Evolutionary conservation across 2,329 filamentous ascomycete species (phyloP), one percentile per base, ranked within the genome.

Genomic region (Pseudopyricularia javanii): DNA sequence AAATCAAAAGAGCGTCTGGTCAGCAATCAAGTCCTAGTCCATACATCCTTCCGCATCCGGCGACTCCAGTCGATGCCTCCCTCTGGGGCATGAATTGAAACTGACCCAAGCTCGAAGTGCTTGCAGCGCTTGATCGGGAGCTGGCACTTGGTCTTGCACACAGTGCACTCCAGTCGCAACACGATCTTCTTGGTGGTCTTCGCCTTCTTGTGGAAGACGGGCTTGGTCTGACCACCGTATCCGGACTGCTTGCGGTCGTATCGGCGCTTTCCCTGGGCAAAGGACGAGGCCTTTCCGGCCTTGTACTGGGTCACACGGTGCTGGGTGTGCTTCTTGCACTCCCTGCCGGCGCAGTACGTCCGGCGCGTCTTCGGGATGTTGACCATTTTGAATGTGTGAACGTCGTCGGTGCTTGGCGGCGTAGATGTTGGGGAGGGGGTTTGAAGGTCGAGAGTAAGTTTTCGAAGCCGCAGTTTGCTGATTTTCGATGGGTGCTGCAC

Each of bases 181-280:
- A 98, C 94, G 67, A 98, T 87, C 86, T 98, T 98, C 88, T 98
- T 98, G 72, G 93, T 98, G 65, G 93, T 98, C 88, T 98, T 98
- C 64, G 93, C 93, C 82, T 96, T 97, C 86, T 97, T 98, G 88
- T 97, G 93, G 88, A 97, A 98, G 70, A 98, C 91, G 67, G 94
- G 93, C 82, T 98, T 98, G 70, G 93, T 98, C 82, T 98, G 93
- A 91, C 93, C 93, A 88, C 93, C 93, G 73, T 96, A 97, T 88
- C 91, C 91, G 73, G 86, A 89, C 81, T 97, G 91, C 83, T 97
- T 97, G 72, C 90, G 84, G 79, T 95, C 90, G 80, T 97, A 97
- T 86, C 91, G 91, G 77, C 91, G 88, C 88, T 97, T 98, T 83
- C 91, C 91, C 84, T 98, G 91, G 59, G 66, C 66, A 62, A 68